These are phyloP conservation scores for Pholiota molesta DNA, from an alignment of 768 basidiomycete species.

Conservation along the genomic window DNA sequence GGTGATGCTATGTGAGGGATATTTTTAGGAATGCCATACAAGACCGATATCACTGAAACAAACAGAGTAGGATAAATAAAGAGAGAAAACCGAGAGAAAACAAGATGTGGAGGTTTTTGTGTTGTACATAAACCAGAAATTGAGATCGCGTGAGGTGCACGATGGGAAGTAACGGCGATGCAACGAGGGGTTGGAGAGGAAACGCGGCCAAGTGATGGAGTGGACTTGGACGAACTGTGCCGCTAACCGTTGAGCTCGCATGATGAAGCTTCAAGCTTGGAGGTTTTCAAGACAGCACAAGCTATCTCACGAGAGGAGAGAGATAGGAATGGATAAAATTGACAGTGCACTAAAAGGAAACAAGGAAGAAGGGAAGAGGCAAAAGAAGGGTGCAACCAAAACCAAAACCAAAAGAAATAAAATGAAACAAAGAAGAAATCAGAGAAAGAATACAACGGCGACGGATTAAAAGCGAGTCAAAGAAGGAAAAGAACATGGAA, in stretches of 20 bases:
- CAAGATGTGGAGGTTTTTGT: not conserved
- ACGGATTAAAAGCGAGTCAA: not conserved
- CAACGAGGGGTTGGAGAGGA: not conserved
- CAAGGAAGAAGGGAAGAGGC: constrained; percentile 16
- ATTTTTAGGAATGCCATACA: not conserved
- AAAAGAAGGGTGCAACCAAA: constrained; percentile 1
- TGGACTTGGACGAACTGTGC: not conserved
- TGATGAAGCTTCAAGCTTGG: not conserved
- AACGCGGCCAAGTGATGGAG: not conserved
- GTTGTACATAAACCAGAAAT: constrained; percentile 1
- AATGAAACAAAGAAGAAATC: constrained; percentile 9
- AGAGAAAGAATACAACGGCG: constrained; percentile 6
- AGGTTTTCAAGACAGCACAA: not conserved
- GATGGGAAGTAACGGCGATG: not conserved
- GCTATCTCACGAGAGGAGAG: constrained; percentile 1
- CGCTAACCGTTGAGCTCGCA: not conserved
- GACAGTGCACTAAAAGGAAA: constrained; percentile 11
- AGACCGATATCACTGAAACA: not conserved
- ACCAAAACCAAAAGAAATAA: constrained; percentile 15
- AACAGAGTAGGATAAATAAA: not conserved
- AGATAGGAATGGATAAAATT: constrained; percentile 10
- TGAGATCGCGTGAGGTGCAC: not conserved
- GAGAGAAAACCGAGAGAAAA: not conserved
- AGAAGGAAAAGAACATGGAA: not conserved
- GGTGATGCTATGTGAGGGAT: not conserved